These are phyloP conservation scores for Dipteronia dyeriana DNA, from an alignment of 345 rosid genomes.

Conservation along the genomic window DNA sequence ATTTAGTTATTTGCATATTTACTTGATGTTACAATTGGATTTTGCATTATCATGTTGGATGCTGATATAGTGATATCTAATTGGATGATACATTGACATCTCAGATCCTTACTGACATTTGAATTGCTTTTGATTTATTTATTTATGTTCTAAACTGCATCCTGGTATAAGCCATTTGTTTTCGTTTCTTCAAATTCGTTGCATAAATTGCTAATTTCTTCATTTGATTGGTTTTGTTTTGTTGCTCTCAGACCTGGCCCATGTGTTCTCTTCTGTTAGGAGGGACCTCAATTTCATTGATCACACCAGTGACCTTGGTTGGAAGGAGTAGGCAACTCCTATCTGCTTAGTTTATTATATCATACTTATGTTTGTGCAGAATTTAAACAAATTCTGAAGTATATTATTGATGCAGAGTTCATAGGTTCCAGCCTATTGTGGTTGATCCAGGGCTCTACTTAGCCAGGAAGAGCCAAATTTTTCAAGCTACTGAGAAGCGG, in stretches of 20 bases:
- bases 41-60: not conserved
- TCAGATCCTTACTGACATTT: not conserved
- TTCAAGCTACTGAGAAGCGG: slow-evolving; percentile 82
- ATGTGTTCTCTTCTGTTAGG: slow-evolving; percentile 72
- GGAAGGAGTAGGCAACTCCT: slow-evolving; percentile 89
- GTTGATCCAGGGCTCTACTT: slow-evolving; percentile 92
- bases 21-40: not conserved
- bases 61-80: not conserved
- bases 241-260: slow-evolving; percentile 71
- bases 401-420: slow-evolving; percentile 48
- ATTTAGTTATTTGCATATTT: not conserved
- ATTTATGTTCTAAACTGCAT: not conserved
- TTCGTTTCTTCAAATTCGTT: not conserved
- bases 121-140: not conserved
- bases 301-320: slow-evolving; percentile 93
- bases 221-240: slow-evolving; percentile 23
- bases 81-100: not conserved
- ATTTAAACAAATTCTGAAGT: slow-evolving; percentile 17
- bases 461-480: slow-evolving; percentile 85
- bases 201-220: not conserved
- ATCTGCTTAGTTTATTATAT: slow-evolving; percentile 10
- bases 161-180: not conserved
- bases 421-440: slow-evolving; percentile 82
- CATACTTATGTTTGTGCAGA: not conserved
- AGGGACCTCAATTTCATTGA: slow-evolving; percentile 91